phyloP scores from a whole-genome alignment of 2,329 filamentous ascomycete species.

The Pochonia chlamydosporia region DNA sequence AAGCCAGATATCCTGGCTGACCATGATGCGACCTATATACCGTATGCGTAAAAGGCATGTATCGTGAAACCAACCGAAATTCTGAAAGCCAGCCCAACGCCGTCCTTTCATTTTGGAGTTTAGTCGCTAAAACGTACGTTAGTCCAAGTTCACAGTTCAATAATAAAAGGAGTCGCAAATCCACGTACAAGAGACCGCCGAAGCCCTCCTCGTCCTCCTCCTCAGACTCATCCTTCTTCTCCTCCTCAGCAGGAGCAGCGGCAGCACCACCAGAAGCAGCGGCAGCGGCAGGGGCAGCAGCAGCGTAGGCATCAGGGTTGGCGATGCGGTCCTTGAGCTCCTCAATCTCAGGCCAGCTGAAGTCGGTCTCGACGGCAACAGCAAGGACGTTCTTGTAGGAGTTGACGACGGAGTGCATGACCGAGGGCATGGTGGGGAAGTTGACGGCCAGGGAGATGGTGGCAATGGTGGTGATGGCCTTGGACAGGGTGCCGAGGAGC shows the following conservation, averaged over 20 bases:
- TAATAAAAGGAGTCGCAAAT: neutral
- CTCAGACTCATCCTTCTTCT: slow-evolving; percentile 62
- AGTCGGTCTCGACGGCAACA: slow-evolving; percentile 84
- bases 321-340: slow-evolving; percentile 99
- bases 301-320: slow-evolving; percentile 95
- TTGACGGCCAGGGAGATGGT: slow-evolving; percentile 84
- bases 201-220: slow-evolving; percentile 68
- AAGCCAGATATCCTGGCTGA: slow-evolving; percentile 31
- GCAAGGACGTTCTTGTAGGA: slow-evolving; percentile 94
- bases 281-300: slow-evolving; percentile 67
- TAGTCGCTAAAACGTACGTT: slow-evolving; percentile 44
- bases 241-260: slow-evolving; percentile 51
- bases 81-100: slow-evolving; percentile 34
- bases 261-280: slow-evolving; percentile 47
- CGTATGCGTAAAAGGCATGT: slow-evolving; percentile 31
- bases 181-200: slow-evolving; percentile 69
- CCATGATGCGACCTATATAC: slow-evolving; percentile 44
- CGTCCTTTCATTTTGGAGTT: slow-evolving; percentile 33
- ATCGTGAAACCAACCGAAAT: slow-evolving; percentile 40
- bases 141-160: slow-evolving; percentile 20
- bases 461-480: slow-evolving; percentile 81
- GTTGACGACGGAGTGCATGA: slow-evolving; percentile 97
- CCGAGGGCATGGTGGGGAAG: slow-evolving; percentile 93
- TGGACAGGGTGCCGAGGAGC: slow-evolving; percentile 76
- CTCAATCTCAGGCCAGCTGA: slow-evolving; percentile 92